A percentile compares a stretch with the other conserved stretches of the same genome.
Evolutionary conservation across 495 filamentous ascomycete species (phyloP).

Genomic region (Xylaria venustula): DNA sequence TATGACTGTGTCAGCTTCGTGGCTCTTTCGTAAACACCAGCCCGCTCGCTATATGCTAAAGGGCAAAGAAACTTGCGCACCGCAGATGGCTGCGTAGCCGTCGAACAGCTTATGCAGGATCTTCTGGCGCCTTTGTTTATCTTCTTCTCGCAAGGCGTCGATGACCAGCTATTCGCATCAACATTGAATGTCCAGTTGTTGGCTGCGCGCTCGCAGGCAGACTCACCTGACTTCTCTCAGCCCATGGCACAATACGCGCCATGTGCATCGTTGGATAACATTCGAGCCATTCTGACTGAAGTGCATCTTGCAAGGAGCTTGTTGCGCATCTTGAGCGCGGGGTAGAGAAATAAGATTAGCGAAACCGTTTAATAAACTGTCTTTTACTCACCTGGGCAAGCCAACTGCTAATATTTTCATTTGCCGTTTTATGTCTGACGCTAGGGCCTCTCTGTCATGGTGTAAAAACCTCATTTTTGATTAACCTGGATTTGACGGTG

Average conservation of each 20-base stretch:
- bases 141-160: conserved; percentile 18
- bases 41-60: neutral
- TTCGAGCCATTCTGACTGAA: conserved; percentile 18
- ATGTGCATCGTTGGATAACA: conserved; percentile 25
- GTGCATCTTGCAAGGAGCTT: conserved; percentile 27
- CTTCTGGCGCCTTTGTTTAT: conserved; percentile 23
- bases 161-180: neutral
- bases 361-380: neutral
- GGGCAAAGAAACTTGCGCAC: neutral
- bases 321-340: conserved; percentile 23
- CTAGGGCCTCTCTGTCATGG: neutral
- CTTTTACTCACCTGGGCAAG: neutral
- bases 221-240: conserved; percentile 11
- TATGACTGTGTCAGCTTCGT: neutral
- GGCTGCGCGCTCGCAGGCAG: neutral
- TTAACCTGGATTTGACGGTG: no score
- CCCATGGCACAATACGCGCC: neutral
- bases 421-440: neutral
- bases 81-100: neutral
- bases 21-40: neutral
- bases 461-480: neutral
- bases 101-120: conserved; percentile 28
- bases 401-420: neutral
- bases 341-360: no score
- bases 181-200: neutral